Conservation (phyloP, 1,284 basidiomycete genomes). For the Termitomyces sp. region DNA sequence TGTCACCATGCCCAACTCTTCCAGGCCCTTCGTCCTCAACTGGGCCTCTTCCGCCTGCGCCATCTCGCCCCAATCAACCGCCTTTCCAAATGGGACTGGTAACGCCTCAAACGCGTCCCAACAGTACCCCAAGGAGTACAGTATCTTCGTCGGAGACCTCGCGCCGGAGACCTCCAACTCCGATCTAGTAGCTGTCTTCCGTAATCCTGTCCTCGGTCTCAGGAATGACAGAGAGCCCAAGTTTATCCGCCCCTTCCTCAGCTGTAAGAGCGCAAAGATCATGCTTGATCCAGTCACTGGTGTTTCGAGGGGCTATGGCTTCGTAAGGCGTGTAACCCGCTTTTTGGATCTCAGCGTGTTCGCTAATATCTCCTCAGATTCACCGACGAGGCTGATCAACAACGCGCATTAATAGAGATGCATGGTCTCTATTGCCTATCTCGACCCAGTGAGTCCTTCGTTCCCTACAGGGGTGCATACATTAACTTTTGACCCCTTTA, state of each 20-base stretch:
- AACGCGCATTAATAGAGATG: slow-evolving; percentile 86
- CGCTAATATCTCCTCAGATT: slow-evolving; percentile 45
- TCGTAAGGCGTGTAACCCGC: slow-evolving; percentile 60
- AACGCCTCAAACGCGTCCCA: slow-evolving; percentile 34
- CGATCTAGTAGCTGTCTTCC: slow-evolving; percentile 83
- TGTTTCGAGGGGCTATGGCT: slow-evolving; percentile 86
- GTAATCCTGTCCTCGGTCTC: slow-evolving; percentile 77
- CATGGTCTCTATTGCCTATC: slow-evolving; percentile 83
- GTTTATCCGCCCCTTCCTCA: slow-evolving; percentile 80
- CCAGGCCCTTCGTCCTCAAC: slow-evolving; percentile 68
- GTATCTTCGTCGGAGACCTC: slow-evolving; percentile 87
- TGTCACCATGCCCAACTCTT: slow-evolving; percentile 75
- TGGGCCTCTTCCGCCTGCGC: slow-evolving; percentile 71
- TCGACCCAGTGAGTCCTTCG: slow-evolving; percentile 61
- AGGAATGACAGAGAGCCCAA: slow-evolving; percentile 77
- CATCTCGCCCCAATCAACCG: slow-evolving; percentile 31
- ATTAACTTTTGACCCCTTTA: slow-evolving; percentile 28
- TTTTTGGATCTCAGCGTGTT: neutral
- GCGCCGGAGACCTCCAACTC: slow-evolving; percentile 88
- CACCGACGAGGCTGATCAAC: slow-evolving; percentile 81
- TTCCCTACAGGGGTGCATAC: slow-evolving; percentile 21
- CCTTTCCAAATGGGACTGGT: slow-evolving; percentile 30
- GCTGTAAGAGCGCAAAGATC: slow-evolving; percentile 90
- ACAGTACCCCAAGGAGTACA: slow-evolving; percentile 77
- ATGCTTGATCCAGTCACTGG: slow-evolving; percentile 88